A percentile compares a stretch with the other conserved stretches of the same genome.
Conservation (phyloP, 805 yeast species). For the Zygoascus flipseniorum region DNA sequence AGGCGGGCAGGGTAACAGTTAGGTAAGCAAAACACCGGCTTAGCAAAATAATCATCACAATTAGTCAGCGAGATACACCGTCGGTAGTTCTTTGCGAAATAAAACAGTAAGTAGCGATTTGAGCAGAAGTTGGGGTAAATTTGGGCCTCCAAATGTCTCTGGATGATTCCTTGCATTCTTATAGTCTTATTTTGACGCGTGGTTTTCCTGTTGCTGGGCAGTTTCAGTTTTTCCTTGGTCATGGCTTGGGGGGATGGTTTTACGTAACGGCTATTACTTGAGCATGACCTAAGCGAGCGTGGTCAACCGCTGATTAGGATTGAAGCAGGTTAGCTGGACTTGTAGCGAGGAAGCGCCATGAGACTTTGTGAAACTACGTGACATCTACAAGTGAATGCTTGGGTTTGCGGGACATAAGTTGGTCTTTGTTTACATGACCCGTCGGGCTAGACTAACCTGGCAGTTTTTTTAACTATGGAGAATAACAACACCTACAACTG, state of each 20-base stretch:
- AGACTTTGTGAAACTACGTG: neutral
- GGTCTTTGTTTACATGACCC: no score
- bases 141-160: no score
- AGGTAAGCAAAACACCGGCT: neutral
- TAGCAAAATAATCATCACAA: neutral
- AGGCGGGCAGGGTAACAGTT: neutral
- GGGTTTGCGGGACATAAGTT: neutral
- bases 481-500: neutral
- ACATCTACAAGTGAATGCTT: neutral
- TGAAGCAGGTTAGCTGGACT: no score
- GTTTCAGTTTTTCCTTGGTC: neutral
- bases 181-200: neutral
- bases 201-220: neutral
- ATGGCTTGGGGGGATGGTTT: neutral
- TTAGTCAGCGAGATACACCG: neutral
- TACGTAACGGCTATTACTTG: neutral
- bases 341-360: neutral
- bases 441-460: no score
- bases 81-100: neutral
- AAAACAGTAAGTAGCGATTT: neutral
- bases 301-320: neutral
- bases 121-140: neutral
- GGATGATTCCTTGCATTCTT: no score
- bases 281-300: slow-evolving; percentile 1
- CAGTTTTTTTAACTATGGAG: neutral